Conservation (phyloP, 768 basidiomycete species). For the Boletellus emodensis region DNA sequence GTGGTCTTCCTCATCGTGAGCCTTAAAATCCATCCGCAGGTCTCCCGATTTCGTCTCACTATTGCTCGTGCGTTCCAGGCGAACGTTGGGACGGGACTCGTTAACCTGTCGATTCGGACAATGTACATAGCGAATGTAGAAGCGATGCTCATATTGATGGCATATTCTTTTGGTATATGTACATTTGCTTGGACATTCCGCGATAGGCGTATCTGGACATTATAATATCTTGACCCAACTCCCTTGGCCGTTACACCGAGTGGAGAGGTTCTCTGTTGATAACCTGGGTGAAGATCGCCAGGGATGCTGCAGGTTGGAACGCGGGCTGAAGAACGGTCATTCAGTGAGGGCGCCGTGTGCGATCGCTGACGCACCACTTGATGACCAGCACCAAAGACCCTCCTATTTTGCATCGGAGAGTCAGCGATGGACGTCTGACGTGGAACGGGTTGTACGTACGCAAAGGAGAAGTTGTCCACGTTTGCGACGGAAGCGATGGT, state of each 20-base stretch:
- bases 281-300: constrained; percentile 58
- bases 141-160: constrained; percentile 59
- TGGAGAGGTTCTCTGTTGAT: constrained; percentile 49
- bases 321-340: constrained; percentile 41
- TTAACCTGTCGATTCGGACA: constrained; percentile 76
- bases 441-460: constrained; percentile 38
- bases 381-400: constrained; percentile 57
- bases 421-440: not conserved
- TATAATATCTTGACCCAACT: constrained; percentile 4
- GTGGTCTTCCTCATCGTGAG: constrained; percentile 77
- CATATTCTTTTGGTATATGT: constrained; percentile 60
- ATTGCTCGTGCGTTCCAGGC: constrained; percentile 46
- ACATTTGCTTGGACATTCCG: constrained; percentile 57
- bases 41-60: not conserved
- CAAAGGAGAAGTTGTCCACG: constrained; percentile 64
- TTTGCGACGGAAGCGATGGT: constrained; percentile 59
- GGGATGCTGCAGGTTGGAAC: constrained; percentile 54
- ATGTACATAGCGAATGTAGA: constrained; percentile 63
- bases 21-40: constrained; percentile 8
- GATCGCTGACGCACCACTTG: constrained; percentile 47
- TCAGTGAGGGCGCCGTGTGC: not conserved
- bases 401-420: constrained; percentile 28
- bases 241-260: constrained; percentile 34
- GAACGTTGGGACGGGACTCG: constrained; percentile 79
- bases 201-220: constrained; percentile 32